Base-by-base conservation (phyloP, 306 rosid genomes). In the Inga laurina region DNA sequence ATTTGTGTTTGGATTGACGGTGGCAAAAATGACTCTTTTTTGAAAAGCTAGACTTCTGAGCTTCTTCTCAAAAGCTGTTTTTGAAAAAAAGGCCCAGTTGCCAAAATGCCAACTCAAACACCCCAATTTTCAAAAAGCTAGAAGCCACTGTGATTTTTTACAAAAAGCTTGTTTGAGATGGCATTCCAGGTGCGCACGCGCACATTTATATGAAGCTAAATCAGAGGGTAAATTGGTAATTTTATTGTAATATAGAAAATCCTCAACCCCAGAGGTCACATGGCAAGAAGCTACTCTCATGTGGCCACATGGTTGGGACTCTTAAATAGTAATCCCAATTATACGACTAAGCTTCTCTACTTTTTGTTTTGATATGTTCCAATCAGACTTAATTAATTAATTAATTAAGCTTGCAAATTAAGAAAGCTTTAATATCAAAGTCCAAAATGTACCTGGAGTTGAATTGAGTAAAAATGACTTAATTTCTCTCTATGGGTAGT, bases 271-370 rank as follows among this genome's bases (percentile, higher is more conserved):
- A 85, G 87, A 62, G 74, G 41, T 89, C 99, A 92, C 99, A 92
- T 94, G 97, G 93, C 85, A 78, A 52, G 90, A 90, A 87, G 80
- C 86, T 89, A 89, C 84, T 83, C 41, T 65, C 77, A 52, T 91
- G 99, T 90, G 99, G 71, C 91, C 98, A 97, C 99, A 90, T 94
- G 99, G 91, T 85, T 85, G 81, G 89, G 88, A 71, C 87, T 89
- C 91, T 89, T 90, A 90, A 30, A 5, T 5, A 21, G 8, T 34
- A 78, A 70, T 77, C 89, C 89, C 89, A 27, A 62, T 62, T 24
- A 27, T 62, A 24, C 39, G 68, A 62, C 27, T 9, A 27, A 22
- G 68, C 68, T 30, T 30, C 70, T 27, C 32, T 30, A 64, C 70
- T 27, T 64, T 27, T 11, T 13, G 14, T 19, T 64, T 64, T 30